Evolutionary conservation across 2,329 filamentous ascomycete species (phyloP).

Genomic region (Dactylellina drechsleri): DNA sequence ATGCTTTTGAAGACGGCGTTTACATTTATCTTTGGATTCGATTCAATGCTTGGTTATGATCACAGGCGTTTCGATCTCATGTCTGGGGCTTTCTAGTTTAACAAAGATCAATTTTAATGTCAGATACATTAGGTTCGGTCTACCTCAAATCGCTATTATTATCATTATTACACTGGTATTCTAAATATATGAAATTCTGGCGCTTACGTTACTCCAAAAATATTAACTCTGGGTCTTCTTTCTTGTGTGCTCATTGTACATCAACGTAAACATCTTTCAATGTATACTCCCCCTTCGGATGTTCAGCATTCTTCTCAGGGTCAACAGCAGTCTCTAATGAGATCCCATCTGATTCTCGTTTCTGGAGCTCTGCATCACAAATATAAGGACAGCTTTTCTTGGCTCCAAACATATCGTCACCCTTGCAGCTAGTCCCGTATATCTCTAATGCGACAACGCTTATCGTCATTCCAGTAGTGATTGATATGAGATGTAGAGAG

Average conservation of each 20-base stretch:
- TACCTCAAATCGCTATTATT: no score
- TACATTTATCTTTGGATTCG: background rate
- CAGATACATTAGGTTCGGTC: no score
- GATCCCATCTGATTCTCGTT: conserved; percentile 23
- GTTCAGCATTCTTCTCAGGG: conserved; percentile 25
- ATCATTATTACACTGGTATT: no score
- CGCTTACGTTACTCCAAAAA: no score
- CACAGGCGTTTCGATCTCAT: no score
- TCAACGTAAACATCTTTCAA: conserved; percentile 42
- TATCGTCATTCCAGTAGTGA: conserved; percentile 64
- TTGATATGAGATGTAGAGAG: conserved; percentile 64
- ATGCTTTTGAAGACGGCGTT: background rate
- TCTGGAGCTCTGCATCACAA: conserved; percentile 42
- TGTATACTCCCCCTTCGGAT: conserved; percentile 30
- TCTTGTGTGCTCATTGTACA: conserved; percentile 19
- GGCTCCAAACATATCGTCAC: conserved; percentile 64
- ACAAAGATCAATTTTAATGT: no score
- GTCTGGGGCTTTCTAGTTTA: no score
- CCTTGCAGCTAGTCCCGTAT: conserved; percentile 65
- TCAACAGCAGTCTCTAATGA: conserved; percentile 33
- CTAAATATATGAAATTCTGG: no score
- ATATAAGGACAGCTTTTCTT: conserved; percentile 62
- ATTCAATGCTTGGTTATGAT: no score
- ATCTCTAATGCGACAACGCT: conserved; percentile 66
- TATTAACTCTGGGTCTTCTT: no score